Base-by-base conservation (phyloP, 2,329 filamentous ascomycete species). In the Fusarium sp. region DNA sequence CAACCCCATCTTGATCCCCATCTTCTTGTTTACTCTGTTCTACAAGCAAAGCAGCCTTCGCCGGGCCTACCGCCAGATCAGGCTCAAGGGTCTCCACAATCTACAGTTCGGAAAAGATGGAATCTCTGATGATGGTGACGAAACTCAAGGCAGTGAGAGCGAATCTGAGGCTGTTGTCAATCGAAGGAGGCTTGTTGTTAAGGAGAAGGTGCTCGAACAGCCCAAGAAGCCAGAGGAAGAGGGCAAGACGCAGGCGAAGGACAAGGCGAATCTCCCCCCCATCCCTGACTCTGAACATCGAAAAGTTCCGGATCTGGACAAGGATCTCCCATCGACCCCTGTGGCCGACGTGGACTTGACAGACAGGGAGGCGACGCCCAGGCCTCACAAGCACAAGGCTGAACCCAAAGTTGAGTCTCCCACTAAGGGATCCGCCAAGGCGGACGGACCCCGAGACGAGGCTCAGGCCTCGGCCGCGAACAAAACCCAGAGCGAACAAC, bases 1-100 rank as follows among this genome's bases (percentile, higher is more conserved):
- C 62, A 91, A 91, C 67, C 89, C 89, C 0, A 83, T 87, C 11
- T 80, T 88, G 10, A 83, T 88, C 8, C 76, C 88, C 4, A 73
- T 88, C 17, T 79, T 88, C 27, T 73, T 85, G n/a, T 72, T 82
- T 9, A 78, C 81, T 12, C 68, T 87, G 6, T 72, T 87, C 7
- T 84, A 84, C 59, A 83, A 86, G 33, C 81, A 86, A 67, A 85
- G 87, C 67, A 85, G 87, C 51, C 79, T 85, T 10, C 80, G 85
- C 7, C 81, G 83, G 42, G 82, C 81, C 36, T 83, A 83, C 49
- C 80, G 81, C 55, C 79, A 81, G 5, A 76, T 80, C 42, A 77
- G 80, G 20, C 76, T 64, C 12, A 77, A 77, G 16, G 79, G 80
- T 2, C 78, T 79, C 17, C 67, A 75, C 24, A 64, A 75, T 6